These are phyloP conservation scores for Amanita phalloides DNA, from an alignment of 768 basidiomycete genomes.

Conservation along the genomic window DNA sequence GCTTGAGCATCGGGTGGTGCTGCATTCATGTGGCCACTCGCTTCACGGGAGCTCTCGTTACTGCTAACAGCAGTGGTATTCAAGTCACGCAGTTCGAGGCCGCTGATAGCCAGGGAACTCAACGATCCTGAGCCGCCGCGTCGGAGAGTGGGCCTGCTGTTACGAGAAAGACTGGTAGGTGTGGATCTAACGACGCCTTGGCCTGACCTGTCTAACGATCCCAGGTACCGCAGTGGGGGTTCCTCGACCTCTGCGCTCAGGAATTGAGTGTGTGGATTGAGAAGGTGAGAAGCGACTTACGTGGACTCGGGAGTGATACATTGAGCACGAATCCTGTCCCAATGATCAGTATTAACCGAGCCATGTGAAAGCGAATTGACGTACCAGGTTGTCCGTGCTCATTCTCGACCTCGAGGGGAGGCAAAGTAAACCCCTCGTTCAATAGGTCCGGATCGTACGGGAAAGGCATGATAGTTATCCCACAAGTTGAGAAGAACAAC, in stretches of 20 bases:
- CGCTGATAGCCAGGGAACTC: slow-evolving; percentile 24
- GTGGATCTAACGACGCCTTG: neutral
- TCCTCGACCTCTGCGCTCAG: neutral
- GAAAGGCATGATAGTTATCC: neutral
- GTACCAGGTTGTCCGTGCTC: neutral
- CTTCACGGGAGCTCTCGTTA: neutral
- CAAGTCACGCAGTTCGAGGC: slow-evolving; percentile 10
- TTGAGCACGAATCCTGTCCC: neutral
- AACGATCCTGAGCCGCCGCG: slow-evolving; percentile 30
- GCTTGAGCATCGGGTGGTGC: slow-evolving; percentile 1
- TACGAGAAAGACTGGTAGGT: neutral
- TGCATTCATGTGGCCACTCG: neutral
- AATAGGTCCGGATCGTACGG: neutral
- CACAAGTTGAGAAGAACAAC: neutral
- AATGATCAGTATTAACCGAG: neutral
- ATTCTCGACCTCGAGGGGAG: neutral
- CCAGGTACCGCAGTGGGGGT: neutral
- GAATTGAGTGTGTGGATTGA: neutral
- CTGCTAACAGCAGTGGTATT: neutral
- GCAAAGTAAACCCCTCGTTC: neutral
- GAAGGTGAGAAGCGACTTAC: neutral
- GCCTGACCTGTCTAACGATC: neutral
- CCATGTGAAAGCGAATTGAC: neutral
- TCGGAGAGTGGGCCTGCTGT: slow-evolving; percentile 10
- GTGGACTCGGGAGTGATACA: neutral